These are phyloP conservation scores for Clathrus columnatus DNA, from an alignment of 768 basidiomycete genomes.

Conservation along the genomic window DNA sequence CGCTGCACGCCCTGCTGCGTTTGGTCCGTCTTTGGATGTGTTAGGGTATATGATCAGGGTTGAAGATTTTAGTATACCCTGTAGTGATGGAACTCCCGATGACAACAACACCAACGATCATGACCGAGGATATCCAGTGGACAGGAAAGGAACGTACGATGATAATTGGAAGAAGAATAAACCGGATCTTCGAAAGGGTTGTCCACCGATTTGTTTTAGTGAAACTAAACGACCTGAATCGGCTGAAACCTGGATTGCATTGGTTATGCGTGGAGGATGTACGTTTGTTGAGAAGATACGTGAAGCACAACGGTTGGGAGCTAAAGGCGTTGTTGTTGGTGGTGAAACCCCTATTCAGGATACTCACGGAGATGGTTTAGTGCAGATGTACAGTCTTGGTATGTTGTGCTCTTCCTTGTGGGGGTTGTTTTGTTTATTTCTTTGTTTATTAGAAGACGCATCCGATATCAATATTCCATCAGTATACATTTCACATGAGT, in stretches of 20 bases:
- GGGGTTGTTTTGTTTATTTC: constrained; percentile 8
- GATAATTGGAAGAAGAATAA: background rate
- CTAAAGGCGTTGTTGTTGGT: constrained; percentile 86
- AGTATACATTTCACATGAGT: constrained; percentile 80
- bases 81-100: constrained; percentile 1
- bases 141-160: constrained; percentile 2
- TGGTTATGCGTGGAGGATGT: constrained; percentile 84
- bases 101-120: background rate
- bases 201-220: constrained; percentile 55
- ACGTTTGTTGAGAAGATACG: constrained; percentile 82
- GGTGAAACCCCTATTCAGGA: constrained; percentile 60
- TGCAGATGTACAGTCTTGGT: constrained; percentile 94
- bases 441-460: constrained; percentile 53
- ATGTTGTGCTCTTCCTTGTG: constrained; percentile 14
- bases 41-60: constrained; percentile 58
- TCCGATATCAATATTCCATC: constrained; percentile 78
- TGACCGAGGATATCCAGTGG: background rate
- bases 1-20: constrained; percentile 63
- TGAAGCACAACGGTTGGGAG: constrained; percentile 50
- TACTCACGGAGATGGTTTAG: constrained; percentile 64
- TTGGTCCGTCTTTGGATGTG: constrained; percentile 64
- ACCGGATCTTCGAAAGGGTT: constrained; percentile 43
- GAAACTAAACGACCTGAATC: constrained; percentile 49
- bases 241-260: constrained; percentile 78
- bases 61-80: constrained; percentile 8